Evolutionary conservation across 2,329 filamentous ascomycete species (phyloP), one percentile per base, ranked within the genome.

Genomic region (Colletotrichum cordylinicola): DNA sequence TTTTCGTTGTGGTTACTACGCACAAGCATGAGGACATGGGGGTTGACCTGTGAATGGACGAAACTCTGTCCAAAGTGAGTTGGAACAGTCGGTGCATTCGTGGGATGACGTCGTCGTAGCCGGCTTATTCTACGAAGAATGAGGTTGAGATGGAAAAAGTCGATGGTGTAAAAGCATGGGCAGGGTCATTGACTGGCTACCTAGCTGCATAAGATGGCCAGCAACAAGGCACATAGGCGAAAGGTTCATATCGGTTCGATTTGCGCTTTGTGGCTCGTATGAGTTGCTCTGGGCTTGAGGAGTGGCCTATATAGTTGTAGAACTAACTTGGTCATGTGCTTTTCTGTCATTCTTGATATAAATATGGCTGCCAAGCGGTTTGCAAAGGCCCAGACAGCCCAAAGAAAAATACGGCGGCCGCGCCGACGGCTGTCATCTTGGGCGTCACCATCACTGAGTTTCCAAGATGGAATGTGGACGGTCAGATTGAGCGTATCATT

Each of bases 171-270:
- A 24, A 52, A 8, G 10, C 43, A 21, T 21, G 10, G 8, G 43
- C 0, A 8, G 0, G 0, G n/a, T 21, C 43, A 3, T 21, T 21
- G 0, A 3, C 6, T 24, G n/a, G 43, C 6, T 48, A 43, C 0
- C 18, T n/a, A 43, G 3, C 18, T n/a, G 39, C 39, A 2, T 2
- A 0, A 21, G 1, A 21, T 48, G 43, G 1, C 1, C 43, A 48
- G 43, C 2, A 52, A 4, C 43, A 21, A 52, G 2, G 43, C n/a
- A 8, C 10, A 13, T 52, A 2, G n/a, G n/a, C 1, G 43, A 52
- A 3, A 52, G n/a, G n/a, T 48, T 48, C 0, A 8, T 0, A 8
- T 1, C 0, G 1, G 0, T 21, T 21, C 1, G 13, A 52, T 52
- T 1, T 13, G 39, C n/a, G 43, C 0, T 21, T 52, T 1, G 6